Percentiles rank a stretch among this genome's conserved stretches.
phyloP scores from a whole-genome alignment of 495 filamentous ascomycete genomes.

The Podospora australis region DNA sequence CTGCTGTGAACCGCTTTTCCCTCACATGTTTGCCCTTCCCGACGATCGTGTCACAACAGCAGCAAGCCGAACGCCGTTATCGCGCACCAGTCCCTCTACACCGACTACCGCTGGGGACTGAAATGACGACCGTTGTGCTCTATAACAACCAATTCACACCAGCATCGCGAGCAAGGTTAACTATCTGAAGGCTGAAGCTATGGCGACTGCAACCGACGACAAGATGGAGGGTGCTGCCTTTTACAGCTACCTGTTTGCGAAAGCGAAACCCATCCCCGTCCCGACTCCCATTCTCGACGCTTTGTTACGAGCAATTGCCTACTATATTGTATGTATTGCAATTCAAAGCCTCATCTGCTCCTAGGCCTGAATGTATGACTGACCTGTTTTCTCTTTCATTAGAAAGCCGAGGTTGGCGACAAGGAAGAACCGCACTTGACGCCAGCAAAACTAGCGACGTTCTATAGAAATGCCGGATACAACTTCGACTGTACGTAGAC shows the following conservation, averaged over 20 bases:
- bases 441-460: constrained; percentile 75
- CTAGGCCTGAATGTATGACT: too few species aligned
- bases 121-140: constrained; percentile 7
- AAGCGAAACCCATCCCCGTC: constrained; percentile 54
- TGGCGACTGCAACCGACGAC: constrained; percentile 18
- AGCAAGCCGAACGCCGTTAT: constrained; percentile 3
- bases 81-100: not conserved
- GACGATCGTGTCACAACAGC: constrained; percentile 2
- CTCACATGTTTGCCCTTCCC: not conserved
- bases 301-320: constrained; percentile 70
- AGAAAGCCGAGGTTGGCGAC: constrained; percentile 61
- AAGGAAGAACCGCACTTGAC: constrained; percentile 59
- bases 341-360: too few species aligned
- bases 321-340: constrained; percentile 70
- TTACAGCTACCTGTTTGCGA: constrained; percentile 81
- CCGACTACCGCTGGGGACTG: not conserved
- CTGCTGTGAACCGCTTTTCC: not conserved
- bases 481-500: constrained; percentile 65
- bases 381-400: not conserved
- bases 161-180: not conserved
- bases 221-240: constrained; percentile 36
- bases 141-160: not conserved
- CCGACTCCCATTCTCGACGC: constrained; percentile 70
- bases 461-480: constrained; percentile 83
- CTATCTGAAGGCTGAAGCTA: constrained; percentile 9